phyloP scores from a whole-genome alignment of 2,329 filamentous ascomycete genomes.

The Emergomyces orientalis region DNA sequence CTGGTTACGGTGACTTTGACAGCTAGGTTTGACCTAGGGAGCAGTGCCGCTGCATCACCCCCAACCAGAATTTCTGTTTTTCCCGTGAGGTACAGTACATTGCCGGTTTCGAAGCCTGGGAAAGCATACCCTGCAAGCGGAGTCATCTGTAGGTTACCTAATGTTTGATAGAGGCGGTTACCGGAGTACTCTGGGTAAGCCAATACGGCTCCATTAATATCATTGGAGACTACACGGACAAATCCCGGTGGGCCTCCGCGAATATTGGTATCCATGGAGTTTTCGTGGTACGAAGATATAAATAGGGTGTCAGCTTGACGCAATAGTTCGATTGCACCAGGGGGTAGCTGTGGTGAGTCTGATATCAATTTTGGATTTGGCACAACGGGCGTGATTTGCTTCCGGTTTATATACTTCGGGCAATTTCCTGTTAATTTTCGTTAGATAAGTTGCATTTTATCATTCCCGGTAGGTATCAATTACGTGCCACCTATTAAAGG shows the following conservation, averaged over 20 bases:
- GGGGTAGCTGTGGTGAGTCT: slow-evolving; percentile 40
- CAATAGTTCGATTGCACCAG: slow-evolving; percentile 51
- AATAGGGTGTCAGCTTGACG: slow-evolving; percentile 65
- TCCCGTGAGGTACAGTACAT: slow-evolving; percentile 68
- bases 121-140: slow-evolving; percentile 61
- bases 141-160: slow-evolving; percentile 64
- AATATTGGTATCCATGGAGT: slow-evolving; percentile 75
- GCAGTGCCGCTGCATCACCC: slow-evolving; percentile 49
- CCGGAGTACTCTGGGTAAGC: slow-evolving; percentile 79
- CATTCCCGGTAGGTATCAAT: not conserved
- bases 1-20: slow-evolving; percentile 56
- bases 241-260: slow-evolving; percentile 69
- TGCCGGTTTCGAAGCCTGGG: slow-evolving; percentile 62
- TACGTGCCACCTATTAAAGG: not conserved
- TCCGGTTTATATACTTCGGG: slow-evolving; percentile 78
- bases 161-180: slow-evolving; percentile 72
- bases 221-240: slow-evolving; percentile 56
- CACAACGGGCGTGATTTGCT: slow-evolving; percentile 48
- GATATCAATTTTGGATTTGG: slow-evolving; percentile 47
- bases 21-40: slow-evolving; percentile 63
- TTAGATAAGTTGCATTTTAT: not conserved
- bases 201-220: slow-evolving; percentile 40
- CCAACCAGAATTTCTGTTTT: slow-evolving; percentile 57
- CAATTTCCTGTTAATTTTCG: slow-evolving; percentile 53
- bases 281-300: slow-evolving; percentile 56